Conservation (phyloP, 2,329 filamentous ascomycete species). For the Stagonosporopsis chrysanthemi region DNA sequence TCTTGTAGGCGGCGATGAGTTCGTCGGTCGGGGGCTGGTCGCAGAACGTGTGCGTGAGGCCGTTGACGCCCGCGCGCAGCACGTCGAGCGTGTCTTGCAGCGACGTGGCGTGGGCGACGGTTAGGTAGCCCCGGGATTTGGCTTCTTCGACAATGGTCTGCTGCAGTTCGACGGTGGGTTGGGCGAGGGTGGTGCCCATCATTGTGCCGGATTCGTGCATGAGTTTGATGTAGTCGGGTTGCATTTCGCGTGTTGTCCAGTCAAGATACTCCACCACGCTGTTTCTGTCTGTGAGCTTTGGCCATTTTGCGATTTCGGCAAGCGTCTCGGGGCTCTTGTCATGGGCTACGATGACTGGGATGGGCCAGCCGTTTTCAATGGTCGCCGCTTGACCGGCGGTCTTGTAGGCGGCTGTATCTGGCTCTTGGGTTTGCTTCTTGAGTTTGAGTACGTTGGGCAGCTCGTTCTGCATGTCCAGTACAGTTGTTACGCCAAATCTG, state of each 20-base stretch:
- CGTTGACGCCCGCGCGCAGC: slow-evolving; percentile 52
- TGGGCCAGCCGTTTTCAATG: slow-evolving; percentile 62
- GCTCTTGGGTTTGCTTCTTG: slow-evolving; percentile 35
- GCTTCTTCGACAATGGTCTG: slow-evolving; percentile 54
- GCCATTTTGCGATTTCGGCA: slow-evolving; percentile 56
- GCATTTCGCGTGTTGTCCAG: slow-evolving; percentile 50
- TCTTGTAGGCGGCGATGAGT: slow-evolving; percentile 53
- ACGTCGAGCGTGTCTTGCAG: slow-evolving; percentile 53
- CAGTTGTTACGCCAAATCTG: slow-evolving; percentile 61
- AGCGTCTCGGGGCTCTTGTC: slow-evolving; percentile 48
- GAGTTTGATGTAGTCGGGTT: slow-evolving; percentile 60
- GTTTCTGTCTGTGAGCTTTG: slow-evolving; percentile 52
- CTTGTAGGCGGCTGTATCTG: slow-evolving; percentile 58
- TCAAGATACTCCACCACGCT: slow-evolving; percentile 55
- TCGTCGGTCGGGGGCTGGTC: slow-evolving; percentile 51
- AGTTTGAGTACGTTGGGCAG: slow-evolving; percentile 38
- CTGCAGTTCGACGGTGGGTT: slow-evolving; percentile 56
- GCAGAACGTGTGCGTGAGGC: slow-evolving; percentile 54
- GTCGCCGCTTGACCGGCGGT: slow-evolving; percentile 59
- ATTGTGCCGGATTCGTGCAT: slow-evolving; percentile 59
- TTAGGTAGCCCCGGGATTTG: slow-evolving; percentile 45
- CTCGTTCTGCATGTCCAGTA: slow-evolving; percentile 59
- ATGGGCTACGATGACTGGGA: slow-evolving; percentile 52
- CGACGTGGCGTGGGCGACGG: slow-evolving; percentile 53
- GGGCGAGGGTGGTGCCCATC: slow-evolving; percentile 48